A percentile compares a stretch with the other conserved stretches of the same genome.
Evolutionary conservation across 1,139 yeast genomes (phyloP).

Genomic region (Yamadazyma atmosphaerica): DNA sequence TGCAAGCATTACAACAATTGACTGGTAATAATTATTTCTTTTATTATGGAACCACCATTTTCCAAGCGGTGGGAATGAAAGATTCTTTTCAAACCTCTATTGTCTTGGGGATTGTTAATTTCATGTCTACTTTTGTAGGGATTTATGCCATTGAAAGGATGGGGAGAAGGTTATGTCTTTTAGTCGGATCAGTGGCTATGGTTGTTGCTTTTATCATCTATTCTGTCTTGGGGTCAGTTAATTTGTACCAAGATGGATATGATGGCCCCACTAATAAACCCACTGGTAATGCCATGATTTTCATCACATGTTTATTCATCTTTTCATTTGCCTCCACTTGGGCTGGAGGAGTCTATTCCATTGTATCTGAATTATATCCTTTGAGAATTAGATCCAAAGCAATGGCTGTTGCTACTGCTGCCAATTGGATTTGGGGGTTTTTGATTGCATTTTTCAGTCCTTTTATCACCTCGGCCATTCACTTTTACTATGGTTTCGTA

Average conservation of each 20-base stretch:
- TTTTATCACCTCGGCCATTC: slow-evolving; percentile 52
- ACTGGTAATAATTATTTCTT: slow-evolving; percentile 82
- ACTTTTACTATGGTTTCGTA: slow-evolving; percentile 65
- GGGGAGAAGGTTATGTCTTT: slow-evolving; percentile 70
- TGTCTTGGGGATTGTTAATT: slow-evolving; percentile 74
- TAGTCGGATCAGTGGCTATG: slow-evolving; percentile 52
- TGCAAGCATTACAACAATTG: slow-evolving; percentile 73
- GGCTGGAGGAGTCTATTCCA: slow-evolving; percentile 82
- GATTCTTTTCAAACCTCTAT: slow-evolving; percentile 78
- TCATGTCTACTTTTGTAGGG: slow-evolving; percentile 68
- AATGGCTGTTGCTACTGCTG: slow-evolving; percentile 71
- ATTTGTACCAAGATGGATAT: slow-evolving; percentile 53
- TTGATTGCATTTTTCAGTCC: slow-evolving; percentile 74
- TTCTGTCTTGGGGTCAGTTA: slow-evolving; percentile 58
- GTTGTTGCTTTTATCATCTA: slow-evolving; percentile 57
- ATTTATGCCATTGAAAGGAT: slow-evolving; percentile 63
- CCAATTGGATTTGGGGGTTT: slow-evolving; percentile 82
- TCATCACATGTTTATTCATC: slow-evolving; percentile 73
- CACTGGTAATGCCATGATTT: slow-evolving; percentile 73
- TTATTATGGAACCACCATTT: slow-evolving; percentile 78
- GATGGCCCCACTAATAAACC: slow-evolving; percentile 31
- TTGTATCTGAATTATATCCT: slow-evolving; percentile 77
- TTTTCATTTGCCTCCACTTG: slow-evolving; percentile 82
- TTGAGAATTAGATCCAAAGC: slow-evolving; percentile 78
- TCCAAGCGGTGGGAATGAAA: slow-evolving; percentile 69